A percentile compares a stretch with the other conserved stretches of the same genome.
Evolutionary conservation across 2,329 filamentous ascomycete species (phyloP).

Genomic region (Alternaria ethzedia): DNA sequence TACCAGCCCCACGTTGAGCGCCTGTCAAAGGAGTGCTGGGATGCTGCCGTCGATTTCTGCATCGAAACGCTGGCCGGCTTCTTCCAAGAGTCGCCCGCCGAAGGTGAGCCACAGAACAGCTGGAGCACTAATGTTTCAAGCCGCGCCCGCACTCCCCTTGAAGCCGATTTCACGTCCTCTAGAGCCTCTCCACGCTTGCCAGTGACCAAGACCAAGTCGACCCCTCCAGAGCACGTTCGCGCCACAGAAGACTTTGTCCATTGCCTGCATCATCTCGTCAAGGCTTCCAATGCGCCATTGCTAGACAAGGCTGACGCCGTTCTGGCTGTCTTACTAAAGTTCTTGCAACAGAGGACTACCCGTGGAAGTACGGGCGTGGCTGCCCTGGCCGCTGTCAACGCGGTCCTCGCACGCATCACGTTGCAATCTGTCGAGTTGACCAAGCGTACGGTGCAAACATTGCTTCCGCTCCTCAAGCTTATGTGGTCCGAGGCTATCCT

Average conservation of each 20-base stretch:
- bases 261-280: constrained; percentile 69
- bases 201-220: constrained; percentile 22
- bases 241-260: constrained; percentile 57
- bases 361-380: constrained; percentile 72
- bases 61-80: constrained; percentile 61
- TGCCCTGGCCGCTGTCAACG: constrained; percentile 78
- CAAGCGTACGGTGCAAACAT: constrained; percentile 62
- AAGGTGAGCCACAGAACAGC: constrained; percentile 32
- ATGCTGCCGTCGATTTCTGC: constrained; percentile 73
- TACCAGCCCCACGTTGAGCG: constrained; percentile 82
- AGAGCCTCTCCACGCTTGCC: constrained; percentile 34
- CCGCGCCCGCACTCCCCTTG: constrained; percentile 41
- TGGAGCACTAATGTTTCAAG: constrained; percentile 39
- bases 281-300: constrained; percentile 72
- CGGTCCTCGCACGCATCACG: constrained; percentile 68
- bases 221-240: constrained; percentile 30
- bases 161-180: constrained; percentile 31
- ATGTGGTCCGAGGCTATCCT: constrained; percentile 73
- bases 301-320: constrained; percentile 63
- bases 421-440: constrained; percentile 72
- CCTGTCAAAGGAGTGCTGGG: constrained; percentile 72
- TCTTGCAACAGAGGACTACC: constrained; percentile 67
- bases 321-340: constrained; percentile 62
- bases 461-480: constrained; percentile 74
- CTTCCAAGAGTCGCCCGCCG: constrained; percentile 24